These are phyloP conservation scores for Quercus lobata DNA, from an alignment of 331 rosid species.

Conservation along the genomic window DNA sequence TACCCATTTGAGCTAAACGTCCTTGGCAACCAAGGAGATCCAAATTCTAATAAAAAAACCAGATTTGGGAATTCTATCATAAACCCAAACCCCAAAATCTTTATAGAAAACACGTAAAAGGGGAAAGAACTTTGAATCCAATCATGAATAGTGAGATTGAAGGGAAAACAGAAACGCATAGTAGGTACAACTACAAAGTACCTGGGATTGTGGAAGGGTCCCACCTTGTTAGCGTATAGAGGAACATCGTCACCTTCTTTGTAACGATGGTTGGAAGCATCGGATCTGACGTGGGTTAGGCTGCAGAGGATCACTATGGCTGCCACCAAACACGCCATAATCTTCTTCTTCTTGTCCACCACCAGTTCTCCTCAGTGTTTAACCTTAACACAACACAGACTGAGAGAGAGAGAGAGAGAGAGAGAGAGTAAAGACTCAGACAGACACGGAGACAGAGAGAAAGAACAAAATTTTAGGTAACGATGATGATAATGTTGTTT, in stretches of 20 bases:
- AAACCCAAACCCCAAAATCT: too few species aligned
- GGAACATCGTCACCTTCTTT: constrained; percentile 41
- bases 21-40: neutral
- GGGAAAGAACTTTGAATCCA: neutral
- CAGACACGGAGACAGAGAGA: too few species aligned
- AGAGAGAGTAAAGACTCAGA: neutral
- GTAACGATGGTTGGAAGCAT: constrained; percentile 43
- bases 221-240: constrained; percentile 49
- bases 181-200: neutral
- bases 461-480: too few species aligned
- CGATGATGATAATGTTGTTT: too few species aligned
- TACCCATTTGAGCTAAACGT: too few species aligned
- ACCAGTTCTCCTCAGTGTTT: too few species aligned
- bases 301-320: constrained; percentile 32
- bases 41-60: neutral
- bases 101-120: too few species aligned
- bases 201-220: constrained; percentile 54
- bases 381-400: neutral
- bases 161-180: neutral
- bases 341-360: constrained; percentile 16
- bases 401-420: neutral
- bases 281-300: constrained; percentile 25
- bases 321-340: constrained; percentile 34
- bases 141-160: neutral
- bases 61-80: neutral